A percentile compares a stretch with the other conserved stretches of the same genome.
Conservation (phyloP, 805 yeast species). For the Teunomyces atbi region DNA sequence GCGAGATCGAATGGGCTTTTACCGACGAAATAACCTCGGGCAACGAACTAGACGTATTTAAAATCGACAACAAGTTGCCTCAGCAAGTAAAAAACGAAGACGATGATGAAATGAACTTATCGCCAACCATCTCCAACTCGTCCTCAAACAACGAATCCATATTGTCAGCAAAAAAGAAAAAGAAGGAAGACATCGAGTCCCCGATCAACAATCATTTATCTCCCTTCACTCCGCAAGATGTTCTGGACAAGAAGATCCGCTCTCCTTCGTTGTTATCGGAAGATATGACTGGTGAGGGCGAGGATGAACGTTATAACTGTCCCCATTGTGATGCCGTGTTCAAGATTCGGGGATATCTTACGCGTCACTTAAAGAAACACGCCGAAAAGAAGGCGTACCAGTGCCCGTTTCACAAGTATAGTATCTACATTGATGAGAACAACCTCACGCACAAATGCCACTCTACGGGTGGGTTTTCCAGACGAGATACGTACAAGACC, state of each 20-base stretch:
- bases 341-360: conserved; percentile 52
- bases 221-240: conserved; percentile 20
- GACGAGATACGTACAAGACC: conserved; percentile 59
- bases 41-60: conserved; percentile 28
- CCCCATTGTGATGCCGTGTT: conserved; percentile 48
- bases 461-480: conserved; percentile 56
- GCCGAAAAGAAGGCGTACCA: conserved; percentile 48
- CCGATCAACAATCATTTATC: conserved; percentile 33
- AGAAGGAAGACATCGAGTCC: conserved; percentile 17
- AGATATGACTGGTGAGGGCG: conserved; percentile 18
- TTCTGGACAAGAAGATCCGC: conserved; percentile 6
- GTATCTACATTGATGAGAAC: conserved; percentile 37
- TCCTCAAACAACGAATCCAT: conserved; percentile 31
- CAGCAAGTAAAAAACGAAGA: background rate
- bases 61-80: conserved; percentile 9
- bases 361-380: conserved; percentile 56
- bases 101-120: conserved; percentile 15
- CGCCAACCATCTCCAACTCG: conserved; percentile 40
- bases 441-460: conserved; percentile 49
- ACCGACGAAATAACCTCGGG: conserved; percentile 37
- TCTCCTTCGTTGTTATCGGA: conserved; percentile 12
- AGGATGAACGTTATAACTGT: conserved; percentile 35
- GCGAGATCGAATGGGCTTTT: conserved; percentile 58
- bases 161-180: conserved; percentile 16
- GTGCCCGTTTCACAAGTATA: conserved; percentile 49